Percentiles rank a stretch among this genome's conserved stretches.
These are phyloP conservation scores for Saccharum officinarum DNA, from an alignment of 176 grass and related monocot genomes.

Conservation along the genomic window DNA sequence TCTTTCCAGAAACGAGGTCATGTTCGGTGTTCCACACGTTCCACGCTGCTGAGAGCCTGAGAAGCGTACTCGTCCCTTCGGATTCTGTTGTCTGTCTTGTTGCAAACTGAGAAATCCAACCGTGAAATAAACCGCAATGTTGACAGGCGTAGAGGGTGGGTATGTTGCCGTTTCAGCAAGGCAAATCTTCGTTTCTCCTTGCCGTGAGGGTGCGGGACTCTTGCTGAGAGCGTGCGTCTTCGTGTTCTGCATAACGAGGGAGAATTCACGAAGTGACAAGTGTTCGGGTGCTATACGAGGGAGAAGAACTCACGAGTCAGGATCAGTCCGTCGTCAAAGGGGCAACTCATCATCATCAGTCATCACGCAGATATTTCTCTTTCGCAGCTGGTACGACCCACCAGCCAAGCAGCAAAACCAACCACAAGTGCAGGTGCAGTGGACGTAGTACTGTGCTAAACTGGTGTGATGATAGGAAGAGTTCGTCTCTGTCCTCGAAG, in stretches of 20 bases:
- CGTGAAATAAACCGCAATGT: not conserved
- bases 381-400: not conserved
- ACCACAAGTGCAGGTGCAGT: not conserved
- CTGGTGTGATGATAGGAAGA: not conserved
- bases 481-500: not conserved
- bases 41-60: too few species aligned
- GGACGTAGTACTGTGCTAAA: not conserved
- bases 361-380: too few species aligned
- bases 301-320: too few species aligned
- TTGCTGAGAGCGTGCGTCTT: not conserved
- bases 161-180: not conserved
- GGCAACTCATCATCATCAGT: not conserved
- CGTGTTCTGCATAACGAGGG: not conserved
- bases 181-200: not conserved
- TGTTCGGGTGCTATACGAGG: not conserved
- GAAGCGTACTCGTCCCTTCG: not conserved
- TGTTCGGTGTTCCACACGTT: not conserved
- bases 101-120: not conserved
- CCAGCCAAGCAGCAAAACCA: not conserved
- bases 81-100: not conserved
- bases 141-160: not conserved
- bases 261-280: not conserved
- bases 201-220: conserved; percentile 2
- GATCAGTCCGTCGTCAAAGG: not conserved
- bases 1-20: not conserved